Percentiles rank a stretch among this genome's conserved stretches.
These are phyloP conservation scores for Candida incommunis DNA, from an alignment of 805 yeast species.

Conservation along the genomic window DNA sequence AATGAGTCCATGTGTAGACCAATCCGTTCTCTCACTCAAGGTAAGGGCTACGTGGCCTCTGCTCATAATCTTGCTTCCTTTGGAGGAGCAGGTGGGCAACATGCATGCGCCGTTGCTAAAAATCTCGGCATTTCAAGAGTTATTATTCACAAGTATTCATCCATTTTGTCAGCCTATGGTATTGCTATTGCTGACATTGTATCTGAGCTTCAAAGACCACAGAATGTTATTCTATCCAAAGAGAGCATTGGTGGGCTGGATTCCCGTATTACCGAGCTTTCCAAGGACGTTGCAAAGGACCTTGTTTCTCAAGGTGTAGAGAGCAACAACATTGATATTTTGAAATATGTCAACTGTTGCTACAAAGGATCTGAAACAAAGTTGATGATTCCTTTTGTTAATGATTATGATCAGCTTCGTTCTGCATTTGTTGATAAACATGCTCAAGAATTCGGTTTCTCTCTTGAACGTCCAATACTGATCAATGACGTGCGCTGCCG, in stretches of 20 bases:
- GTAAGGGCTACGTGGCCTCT: constrained; percentile 57
- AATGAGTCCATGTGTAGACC: constrained; percentile 88
- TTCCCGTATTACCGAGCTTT: constrained; percentile 32
- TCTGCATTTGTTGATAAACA: constrained; percentile 41
- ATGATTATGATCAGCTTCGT: constrained; percentile 21
- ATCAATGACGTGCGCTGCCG: constrained; percentile 67
- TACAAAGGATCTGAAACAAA: constrained; percentile 86
- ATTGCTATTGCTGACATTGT: constrained; percentile 80
- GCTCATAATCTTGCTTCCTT: constrained; percentile 66
- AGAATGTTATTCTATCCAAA: constrained; percentile 30
- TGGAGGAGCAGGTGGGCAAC: constrained; percentile 94
- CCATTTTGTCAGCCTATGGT: constrained; percentile 78
- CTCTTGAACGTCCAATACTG: constrained; percentile 41
- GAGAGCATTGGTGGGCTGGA: constrained; percentile 23
- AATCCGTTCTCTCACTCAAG: constrained; percentile 70
- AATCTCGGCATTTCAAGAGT: constrained; percentile 55
- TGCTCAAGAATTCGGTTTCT: constrained; percentile 60
- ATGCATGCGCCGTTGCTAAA: constrained; percentile 64
- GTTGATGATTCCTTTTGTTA: constrained; percentile 38
- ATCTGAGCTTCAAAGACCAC: constrained; percentile 65
- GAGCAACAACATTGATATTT: constrained; percentile 33
- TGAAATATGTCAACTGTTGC: constrained; percentile 60
- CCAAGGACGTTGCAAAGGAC: constrained; percentile 26
- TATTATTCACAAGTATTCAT: constrained; percentile 66
- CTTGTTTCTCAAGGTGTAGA: constrained; percentile 41